These are phyloP conservation scores for Xylaria sp. DNA, from an alignment of 2,329 filamentous ascomycete genomes.

Conservation along the genomic window DNA sequence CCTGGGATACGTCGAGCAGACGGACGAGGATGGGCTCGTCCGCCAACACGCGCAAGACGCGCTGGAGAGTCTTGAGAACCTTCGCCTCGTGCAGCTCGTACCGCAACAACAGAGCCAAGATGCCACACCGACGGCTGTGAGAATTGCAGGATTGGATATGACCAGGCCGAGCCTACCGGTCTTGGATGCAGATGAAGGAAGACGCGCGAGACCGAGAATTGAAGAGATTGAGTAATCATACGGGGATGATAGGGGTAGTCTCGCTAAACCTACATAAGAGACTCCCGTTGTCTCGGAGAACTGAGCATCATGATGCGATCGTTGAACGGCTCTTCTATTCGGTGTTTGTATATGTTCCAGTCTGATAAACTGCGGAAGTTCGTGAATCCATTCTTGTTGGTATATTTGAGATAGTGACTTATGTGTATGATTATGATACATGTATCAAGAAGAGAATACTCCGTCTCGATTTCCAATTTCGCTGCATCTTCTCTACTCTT, in stretches of 20 bases:
- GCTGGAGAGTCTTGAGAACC: constrained; percentile 72
- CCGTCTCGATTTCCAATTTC: background rate
- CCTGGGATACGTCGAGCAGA: constrained; percentile 69
- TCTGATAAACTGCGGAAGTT: background rate
- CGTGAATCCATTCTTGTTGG: background rate
- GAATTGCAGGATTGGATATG: constrained; percentile 53
- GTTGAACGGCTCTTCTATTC: background rate
- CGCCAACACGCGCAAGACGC: constrained; percentile 73
- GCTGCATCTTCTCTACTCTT: background rate
- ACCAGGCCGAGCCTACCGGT: constrained; percentile 38
- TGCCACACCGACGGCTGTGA: constrained; percentile 42
- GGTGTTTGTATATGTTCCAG: background rate
- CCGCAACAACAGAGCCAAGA: constrained; percentile 47
- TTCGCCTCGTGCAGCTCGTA: constrained; percentile 64
- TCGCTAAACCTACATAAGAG: background rate
- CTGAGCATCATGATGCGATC: background rate
- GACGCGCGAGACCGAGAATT: constrained; percentile 42
- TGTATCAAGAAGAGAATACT: background rate
- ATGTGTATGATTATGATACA: background rate
- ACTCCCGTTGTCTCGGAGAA: background rate
- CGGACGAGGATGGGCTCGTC: constrained; percentile 75
- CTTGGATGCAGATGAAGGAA: constrained; percentile 31
- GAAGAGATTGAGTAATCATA: constrained; percentile 48
- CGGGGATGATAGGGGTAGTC: background rate
- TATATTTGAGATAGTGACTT: background rate